Base-by-base conservation (phyloP, 208 protist species). In the Wallacemonas collosoma region DNA sequence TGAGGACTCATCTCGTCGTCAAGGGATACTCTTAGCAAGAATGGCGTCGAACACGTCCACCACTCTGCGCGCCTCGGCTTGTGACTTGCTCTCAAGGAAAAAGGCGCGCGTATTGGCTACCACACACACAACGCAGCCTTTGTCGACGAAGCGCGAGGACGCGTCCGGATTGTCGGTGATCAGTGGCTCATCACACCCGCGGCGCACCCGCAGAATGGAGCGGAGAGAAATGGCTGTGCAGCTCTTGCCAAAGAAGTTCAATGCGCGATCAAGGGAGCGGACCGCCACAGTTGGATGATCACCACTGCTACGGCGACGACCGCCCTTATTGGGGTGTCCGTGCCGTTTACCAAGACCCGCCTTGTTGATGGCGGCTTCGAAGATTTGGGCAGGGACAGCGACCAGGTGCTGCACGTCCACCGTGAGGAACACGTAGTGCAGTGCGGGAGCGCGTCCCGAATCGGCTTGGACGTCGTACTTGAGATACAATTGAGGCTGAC, bases 371-470 rank as follows among this genome's bases (percentile, higher is more conserved):
- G 66, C 67, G 45, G 66, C n/a, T 35, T 76, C 64, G 50, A 83
- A 87, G 58, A 65, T 72, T 8, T 44, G 5, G 11, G 72, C 80
- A 15, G 84, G 80, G 58, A 91, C 81, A 17, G 73, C 60, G 12
- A 89, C 85, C 41, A 89, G 68, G 68, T 80, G 76, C 2, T 55
- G 51, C 47, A 79, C 66, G 51, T 91, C 86, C 5, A 77, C 63
- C 26, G 85, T 93, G 17, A 89, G 35, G 65, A 88, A 91, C 17
- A 87, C 73, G 73, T 90, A 90, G 35, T 65, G 57, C 4, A 39
- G 72, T 1, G 54, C 57, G 12, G 45, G 68, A 36, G 39, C 17
- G 44, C 36, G 48, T 15, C 58, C 57, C 2, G 36, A 38, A 14
- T 40, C n/a, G 14, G 68, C 7, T 2, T 60, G 26, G 40, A 69